phyloP scores from a whole-genome alignment of 331 rosid species.

The Pyracantha coccinea region DNA sequence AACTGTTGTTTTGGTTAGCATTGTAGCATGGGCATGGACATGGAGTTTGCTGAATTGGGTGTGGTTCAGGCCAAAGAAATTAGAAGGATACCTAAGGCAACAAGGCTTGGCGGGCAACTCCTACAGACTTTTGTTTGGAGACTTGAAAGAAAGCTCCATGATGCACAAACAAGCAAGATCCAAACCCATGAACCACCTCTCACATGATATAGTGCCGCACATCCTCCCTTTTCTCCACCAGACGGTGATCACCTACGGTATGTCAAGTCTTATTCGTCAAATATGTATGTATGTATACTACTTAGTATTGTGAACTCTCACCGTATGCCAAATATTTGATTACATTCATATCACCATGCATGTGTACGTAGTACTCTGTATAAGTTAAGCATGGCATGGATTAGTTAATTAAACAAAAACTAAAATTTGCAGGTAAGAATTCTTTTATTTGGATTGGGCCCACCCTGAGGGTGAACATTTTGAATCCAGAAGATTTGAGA shows the following conservation, averaged over 20 bases:
- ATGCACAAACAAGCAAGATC: conserved; percentile 4
- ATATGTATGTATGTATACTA: too few species aligned
- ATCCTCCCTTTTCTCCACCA: conserved; percentile 8
- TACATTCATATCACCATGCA: too few species aligned
- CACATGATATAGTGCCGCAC: conserved; percentile 17
- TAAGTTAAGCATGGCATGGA: too few species aligned
- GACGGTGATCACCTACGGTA: conserved; percentile 20
- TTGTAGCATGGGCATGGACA: conserved; percentile 4
- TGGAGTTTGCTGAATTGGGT: conserved; percentile 16
- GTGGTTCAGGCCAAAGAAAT: conserved; percentile 19
- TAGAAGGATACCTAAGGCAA: conserved; percentile 16
- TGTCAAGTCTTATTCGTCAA: neutral
- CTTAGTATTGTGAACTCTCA: too few species aligned
- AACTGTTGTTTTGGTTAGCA: neutral
- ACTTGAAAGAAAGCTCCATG: neutral
- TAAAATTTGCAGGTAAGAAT: conserved; percentile 25
- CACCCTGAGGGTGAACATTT: conserved; percentile 18
- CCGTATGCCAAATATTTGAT: neutral
- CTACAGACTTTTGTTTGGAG: conserved; percentile 3
- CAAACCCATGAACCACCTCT: conserved; percentile 13
- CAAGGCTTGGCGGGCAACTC: conserved; percentile 22
- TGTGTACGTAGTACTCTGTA: too few species aligned
- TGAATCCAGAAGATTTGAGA: conserved; percentile 20
- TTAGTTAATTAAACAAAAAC: neutral
- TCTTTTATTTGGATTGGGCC: conserved; percentile 23